Evolutionary conservation across 306 rosid species (phyloP).

Genomic region (Parietaria judaica): DNA sequence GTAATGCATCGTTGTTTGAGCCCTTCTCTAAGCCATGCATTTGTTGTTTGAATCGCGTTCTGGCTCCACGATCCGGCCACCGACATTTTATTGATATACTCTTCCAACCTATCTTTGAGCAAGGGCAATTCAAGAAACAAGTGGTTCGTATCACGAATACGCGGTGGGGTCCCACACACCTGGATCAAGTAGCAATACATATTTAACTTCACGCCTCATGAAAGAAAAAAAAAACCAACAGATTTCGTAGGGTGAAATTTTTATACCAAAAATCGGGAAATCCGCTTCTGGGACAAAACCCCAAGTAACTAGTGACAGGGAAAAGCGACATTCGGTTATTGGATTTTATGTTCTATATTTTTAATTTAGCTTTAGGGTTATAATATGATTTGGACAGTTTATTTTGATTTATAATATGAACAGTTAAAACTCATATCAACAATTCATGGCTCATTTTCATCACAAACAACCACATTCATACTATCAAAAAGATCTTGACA

Average conservation of each 20-base stretch:
- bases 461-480: too few relatives aligned
- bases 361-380: too few relatives aligned
- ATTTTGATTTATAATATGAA: too few relatives aligned
- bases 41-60: conserved; percentile 84
- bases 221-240: not conserved
- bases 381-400: too few relatives aligned
- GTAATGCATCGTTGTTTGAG: conserved; percentile 79
- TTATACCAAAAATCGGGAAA: too few relatives aligned
- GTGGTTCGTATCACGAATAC: conserved; percentile 78
- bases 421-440: too few relatives aligned
- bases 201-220: not conserved
- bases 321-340: too few relatives aligned
- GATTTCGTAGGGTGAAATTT: not conserved
- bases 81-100: conserved; percentile 60
- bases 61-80: conserved; percentile 91
- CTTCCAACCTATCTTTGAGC: conserved; percentile 58
- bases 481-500: too few relatives aligned
- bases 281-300: too few relatives aligned
- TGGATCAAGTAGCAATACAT: conserved; percentile 13
- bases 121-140: conserved; percentile 88
- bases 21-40: conserved; percentile 90
- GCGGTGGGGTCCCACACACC: conserved; percentile 75
- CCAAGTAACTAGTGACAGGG: too few relatives aligned
- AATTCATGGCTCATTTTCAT: too few relatives aligned
- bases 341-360: not conserved